Evolutionary conservation across 495 filamentous ascomycete species (phyloP), one percentile per base, ranked within the genome.

Genomic region (Penicillium odoratum): DNA sequence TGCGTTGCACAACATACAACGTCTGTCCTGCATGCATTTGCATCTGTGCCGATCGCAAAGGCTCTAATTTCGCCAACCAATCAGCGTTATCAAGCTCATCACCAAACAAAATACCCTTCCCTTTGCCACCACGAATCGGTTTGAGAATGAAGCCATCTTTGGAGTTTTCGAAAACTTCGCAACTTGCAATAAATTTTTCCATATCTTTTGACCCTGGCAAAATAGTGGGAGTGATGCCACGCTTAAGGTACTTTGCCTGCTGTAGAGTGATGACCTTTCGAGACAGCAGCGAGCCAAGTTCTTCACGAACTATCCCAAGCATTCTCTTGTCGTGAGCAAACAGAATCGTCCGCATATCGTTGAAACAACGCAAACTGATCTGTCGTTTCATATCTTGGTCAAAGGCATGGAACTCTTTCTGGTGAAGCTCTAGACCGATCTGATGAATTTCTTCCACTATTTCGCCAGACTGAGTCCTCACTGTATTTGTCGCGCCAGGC

Each of bases 241-340:
- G 53, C 9, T 43, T 4, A 13, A 52, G 50, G 9, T 18, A 7
- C 2, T 43, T 11, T 7, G 50, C 50, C 15, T 78, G 67, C 6
- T 36, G 47, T 9, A 51, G 9, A 7, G 68, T 67, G 15, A 80
- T 42, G 11, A 70, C 63, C 0, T 51, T 48, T 38, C 56, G 30
- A 1, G 49, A 28, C 0, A 76, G 65, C 1, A 79, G 59, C 3
- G 52, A 44, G 5, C 58, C 53, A 0, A 78, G 51, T 45, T 80
- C 75, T 56, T 76, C 66, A 15, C 31, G 61, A 1, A 80, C 50
- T 21, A 80, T 65, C 9, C 75, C 74, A 2, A 80, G 63, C 67
- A 80, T 76, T 1, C 77, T 66, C 57, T 80, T 80, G 53, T 79
- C 77, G 54, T 79, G 77, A 7, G 68, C 61, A 6, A 80, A 64